phyloP scores from a whole-genome alignment of 1,284 basidiomycete species.

The Gymnopus androsaceus region DNA sequence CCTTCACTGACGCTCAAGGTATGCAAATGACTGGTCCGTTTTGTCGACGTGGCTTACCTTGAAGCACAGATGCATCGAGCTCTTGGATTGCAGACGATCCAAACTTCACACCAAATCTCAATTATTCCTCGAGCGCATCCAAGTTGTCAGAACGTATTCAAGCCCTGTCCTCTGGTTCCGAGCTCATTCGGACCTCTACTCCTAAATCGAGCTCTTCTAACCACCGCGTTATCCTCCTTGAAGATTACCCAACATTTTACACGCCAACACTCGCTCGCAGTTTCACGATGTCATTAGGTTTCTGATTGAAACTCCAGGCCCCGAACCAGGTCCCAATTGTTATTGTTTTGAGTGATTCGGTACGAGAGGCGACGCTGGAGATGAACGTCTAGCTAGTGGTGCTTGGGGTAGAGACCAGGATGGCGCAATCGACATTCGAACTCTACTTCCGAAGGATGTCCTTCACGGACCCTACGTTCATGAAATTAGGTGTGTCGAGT shows the following conservation, averaged over 20 bases:
- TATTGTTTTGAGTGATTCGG: slow-evolving; percentile 83
- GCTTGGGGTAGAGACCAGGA: slow-evolving; percentile 44
- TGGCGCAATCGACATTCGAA: slow-evolving; percentile 69
- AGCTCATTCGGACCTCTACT: no score
- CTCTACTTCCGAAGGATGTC: slow-evolving; percentile 63
- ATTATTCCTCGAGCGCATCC: slow-evolving; percentile 73
- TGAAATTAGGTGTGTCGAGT: slow-evolving; percentile 74
- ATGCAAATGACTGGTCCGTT: slow-evolving; percentile 22
- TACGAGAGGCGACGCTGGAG: slow-evolving; percentile 67
- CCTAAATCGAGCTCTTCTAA: slow-evolving; percentile 21
- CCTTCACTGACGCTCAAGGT: slow-evolving; percentile 4
- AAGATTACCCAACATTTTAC: slow-evolving; percentile 91
- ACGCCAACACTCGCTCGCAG: slow-evolving; percentile 67
- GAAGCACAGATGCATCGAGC: slow-evolving; percentile 70
- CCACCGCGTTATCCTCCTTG: slow-evolving; percentile 77
- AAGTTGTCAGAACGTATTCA: slow-evolving; percentile 60
- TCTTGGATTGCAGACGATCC: neutral
- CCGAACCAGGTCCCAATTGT: slow-evolving; percentile 68
- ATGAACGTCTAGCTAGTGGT: slow-evolving; percentile 46
- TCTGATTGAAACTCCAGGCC: slow-evolving; percentile 46
- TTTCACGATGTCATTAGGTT: slow-evolving; percentile 76
- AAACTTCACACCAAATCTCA: slow-evolving; percentile 65
- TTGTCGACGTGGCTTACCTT: no score
- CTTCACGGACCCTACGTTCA: slow-evolving; percentile 67
- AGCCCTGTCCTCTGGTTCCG: neutral